Conservation (phyloP, 495 filamentous ascomycete genomes). For the Tuber magnatum region DNA sequence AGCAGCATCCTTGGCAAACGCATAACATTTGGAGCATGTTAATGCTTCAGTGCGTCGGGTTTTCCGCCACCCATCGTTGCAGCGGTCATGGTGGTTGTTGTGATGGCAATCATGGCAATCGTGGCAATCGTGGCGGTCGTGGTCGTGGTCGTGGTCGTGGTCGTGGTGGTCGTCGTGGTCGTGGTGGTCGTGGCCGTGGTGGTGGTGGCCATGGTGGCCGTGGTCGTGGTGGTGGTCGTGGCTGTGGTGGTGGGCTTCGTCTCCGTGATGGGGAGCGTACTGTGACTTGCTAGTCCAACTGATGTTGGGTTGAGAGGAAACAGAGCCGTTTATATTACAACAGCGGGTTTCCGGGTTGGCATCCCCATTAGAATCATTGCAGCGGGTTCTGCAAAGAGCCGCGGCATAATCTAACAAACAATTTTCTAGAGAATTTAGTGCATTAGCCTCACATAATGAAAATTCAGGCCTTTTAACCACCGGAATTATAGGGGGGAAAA, state of each 20-base stretch:
- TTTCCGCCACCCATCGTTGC: not conserved
- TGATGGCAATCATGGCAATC: not conserved
- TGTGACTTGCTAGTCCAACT: slow-evolving; percentile 5
- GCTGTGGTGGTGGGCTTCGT: not conserved
- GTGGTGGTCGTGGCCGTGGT: slow-evolving; percentile 4
- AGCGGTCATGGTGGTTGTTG: not conserved
- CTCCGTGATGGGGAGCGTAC: not conserved
- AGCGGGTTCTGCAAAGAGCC: slow-evolving; percentile 15
- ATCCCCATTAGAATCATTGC: slow-evolving; percentile 13
- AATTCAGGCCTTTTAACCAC: not conserved
- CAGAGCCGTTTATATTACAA: slow-evolving; percentile 1
- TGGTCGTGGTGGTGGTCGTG: slow-evolving; percentile 1
- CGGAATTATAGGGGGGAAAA: not conserved
- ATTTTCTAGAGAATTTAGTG: slow-evolving; percentile 9
- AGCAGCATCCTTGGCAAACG: slow-evolving; percentile 8
- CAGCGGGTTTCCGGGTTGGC: slow-evolving; percentile 3
- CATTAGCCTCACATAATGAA: not conserved
- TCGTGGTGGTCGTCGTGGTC: not conserved
- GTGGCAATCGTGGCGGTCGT: not conserved
- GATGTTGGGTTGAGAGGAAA: not conserved
- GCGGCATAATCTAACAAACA: slow-evolving; percentile 24
- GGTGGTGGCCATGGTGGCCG: no score
- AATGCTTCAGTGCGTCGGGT: not conserved
- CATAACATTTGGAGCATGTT: slow-evolving; percentile 18
- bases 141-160: not conserved